A percentile compares a stretch with the other conserved stretches of the same genome.
phyloP scores from a whole-genome alignment of 2,329 filamentous ascomycete species.

The Phyllosticta capitalensis region DNA sequence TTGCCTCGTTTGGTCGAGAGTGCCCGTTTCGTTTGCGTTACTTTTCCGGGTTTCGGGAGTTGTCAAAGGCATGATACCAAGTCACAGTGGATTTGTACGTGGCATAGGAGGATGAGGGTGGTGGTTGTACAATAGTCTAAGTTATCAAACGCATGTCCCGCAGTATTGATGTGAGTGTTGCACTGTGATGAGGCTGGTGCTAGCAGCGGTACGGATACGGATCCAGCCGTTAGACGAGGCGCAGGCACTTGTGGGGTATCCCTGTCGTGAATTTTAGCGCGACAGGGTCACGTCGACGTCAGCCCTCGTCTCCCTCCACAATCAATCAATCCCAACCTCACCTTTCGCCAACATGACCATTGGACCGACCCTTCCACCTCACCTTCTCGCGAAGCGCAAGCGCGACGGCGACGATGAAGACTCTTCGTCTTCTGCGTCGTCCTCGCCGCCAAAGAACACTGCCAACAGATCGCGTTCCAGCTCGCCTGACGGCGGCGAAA shows the following conservation, averaged over 20 bases:
- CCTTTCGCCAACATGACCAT: conserved; percentile 34
- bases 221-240: background rate
- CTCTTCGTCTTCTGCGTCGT: conserved; percentile 14
- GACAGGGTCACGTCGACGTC: conserved; percentile 2
- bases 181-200: background rate
- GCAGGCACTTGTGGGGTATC: background rate
- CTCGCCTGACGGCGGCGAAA: conserved; percentile 34
- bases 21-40: background rate
- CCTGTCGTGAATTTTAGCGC: background rate
- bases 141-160: background rate
- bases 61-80: conserved; percentile 10
- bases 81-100: background rate
- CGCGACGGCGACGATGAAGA: conserved; percentile 35
- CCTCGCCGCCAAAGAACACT: conserved; percentile 15
- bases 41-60: background rate
- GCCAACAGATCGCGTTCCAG: conserved; percentile 16
- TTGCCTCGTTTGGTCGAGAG: background rate
- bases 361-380: conserved; percentile 60
- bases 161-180: background rate
- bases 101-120: background rate
- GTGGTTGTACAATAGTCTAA: background rate
- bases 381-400: conserved; percentile 47
- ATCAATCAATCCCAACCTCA: background rate
- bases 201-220: background rate
- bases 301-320: background rate